Percentiles rank a stretch among this genome's conserved stretches.
Evolutionary conservation across 106 monocot species (phyloP).

Genomic region (Alisma plantagoaquatica): DNA sequence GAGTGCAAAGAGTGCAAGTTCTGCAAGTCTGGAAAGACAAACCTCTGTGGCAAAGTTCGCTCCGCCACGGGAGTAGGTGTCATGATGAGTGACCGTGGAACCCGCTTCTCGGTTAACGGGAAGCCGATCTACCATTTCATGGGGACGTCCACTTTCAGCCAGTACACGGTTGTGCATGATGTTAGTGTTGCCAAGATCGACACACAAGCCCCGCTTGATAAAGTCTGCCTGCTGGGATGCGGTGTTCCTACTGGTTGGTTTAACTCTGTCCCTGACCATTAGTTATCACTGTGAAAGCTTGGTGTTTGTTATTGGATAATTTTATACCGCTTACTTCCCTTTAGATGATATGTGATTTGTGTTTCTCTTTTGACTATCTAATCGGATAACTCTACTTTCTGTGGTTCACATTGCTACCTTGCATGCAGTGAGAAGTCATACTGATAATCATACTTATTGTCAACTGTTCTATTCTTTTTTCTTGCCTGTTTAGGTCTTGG

Average conservation of each 20-base stretch:
- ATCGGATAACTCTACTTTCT: no score
- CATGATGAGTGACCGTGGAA: conserved; percentile 89
- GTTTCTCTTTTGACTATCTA: no score
- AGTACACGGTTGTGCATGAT: conserved; percentile 98
- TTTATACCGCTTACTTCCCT: no score
- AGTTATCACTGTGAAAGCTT: no score
- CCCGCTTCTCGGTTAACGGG: conserved; percentile 88
- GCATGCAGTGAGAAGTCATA: no score
- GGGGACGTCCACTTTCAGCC: conserved; percentile 99
- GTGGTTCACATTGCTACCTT: no score
- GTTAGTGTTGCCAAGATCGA: conserved; percentile 98
- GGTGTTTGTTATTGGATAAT: no score
- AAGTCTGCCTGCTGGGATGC: conserved; percentile 94
- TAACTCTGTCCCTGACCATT: no score
- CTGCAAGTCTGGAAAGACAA: conserved; percentile 97
- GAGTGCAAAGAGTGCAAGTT: conserved; percentile 98
- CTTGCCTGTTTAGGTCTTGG: conserved; percentile 84
- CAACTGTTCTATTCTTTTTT: no score
- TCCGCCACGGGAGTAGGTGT: conserved; percentile 93
- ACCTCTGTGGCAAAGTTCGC: conserved; percentile 93
- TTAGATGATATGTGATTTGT: no score
- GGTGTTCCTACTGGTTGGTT: conserved; percentile 90
- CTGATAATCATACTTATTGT: no score
- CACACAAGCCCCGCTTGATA: conserved; percentile 85
- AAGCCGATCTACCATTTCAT: conserved; percentile 92